phyloP scores from a whole-genome alignment of 1,284 basidiomycete species.

The Porogramme epimiltina region DNA sequence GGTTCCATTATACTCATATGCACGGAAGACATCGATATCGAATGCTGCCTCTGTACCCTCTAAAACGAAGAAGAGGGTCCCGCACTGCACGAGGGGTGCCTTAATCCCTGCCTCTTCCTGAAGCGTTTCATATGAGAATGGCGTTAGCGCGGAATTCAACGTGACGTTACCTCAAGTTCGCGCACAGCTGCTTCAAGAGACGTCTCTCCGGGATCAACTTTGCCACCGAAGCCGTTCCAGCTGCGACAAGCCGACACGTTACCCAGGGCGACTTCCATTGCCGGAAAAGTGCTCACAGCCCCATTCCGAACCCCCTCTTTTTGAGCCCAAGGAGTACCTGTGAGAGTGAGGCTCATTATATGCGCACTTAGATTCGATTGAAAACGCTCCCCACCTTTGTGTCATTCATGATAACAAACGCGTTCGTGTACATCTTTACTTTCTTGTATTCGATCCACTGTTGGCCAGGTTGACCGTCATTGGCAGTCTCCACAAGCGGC shows the following conservation, averaged over 20 bases:
- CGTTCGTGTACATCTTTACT: slow-evolving; percentile 58
- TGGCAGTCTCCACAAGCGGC: slow-evolving; percentile 23
- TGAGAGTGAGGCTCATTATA: neutral
- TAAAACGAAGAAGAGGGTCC: slow-evolving; percentile 61
- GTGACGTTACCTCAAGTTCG: slow-evolving; percentile 55
- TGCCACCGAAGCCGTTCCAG: slow-evolving; percentile 78
- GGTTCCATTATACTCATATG: slow-evolving; percentile 51
- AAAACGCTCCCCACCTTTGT: slow-evolving; percentile 1
- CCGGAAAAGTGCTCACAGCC: slow-evolving; percentile 46
- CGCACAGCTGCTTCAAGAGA: slow-evolving; percentile 60
- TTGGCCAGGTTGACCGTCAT: slow-evolving; percentile 36
- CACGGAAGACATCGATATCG: slow-evolving; percentile 68
- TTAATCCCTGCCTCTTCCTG: slow-evolving; percentile 81
- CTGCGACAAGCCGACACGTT: slow-evolving; percentile 36
- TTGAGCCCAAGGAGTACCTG: slow-evolving; percentile 69
- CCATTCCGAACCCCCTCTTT: slow-evolving; percentile 68
- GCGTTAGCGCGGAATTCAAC: neutral
- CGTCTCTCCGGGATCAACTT: slow-evolving; percentile 66
- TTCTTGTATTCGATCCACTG: slow-evolving; percentile 41
- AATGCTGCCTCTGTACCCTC: slow-evolving; percentile 57
- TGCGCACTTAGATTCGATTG: neutral
- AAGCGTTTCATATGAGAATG: neutral
- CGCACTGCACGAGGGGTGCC: slow-evolving; percentile 58
- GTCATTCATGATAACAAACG: slow-evolving; percentile 43
- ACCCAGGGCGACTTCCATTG: no score